phyloP scores from a whole-genome alignment of 2,329 filamentous ascomycete genomes.

The Colletotrichum lupini region DNA sequence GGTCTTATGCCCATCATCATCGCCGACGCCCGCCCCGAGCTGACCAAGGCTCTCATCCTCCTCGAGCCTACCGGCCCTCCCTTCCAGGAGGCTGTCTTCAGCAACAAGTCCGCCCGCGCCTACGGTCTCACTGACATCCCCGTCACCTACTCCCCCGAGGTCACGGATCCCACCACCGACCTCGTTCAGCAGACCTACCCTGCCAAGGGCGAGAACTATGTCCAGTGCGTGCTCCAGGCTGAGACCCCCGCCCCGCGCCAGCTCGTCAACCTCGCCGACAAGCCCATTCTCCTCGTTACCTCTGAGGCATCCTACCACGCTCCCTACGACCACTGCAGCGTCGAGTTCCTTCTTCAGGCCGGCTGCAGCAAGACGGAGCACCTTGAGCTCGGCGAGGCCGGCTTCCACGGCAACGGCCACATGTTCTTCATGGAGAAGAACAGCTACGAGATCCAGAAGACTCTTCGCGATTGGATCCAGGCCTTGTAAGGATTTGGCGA shows the following conservation, averaged over 20 bases:
- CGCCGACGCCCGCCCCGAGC: slow-evolving; percentile 52
- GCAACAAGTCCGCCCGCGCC: slow-evolving; percentile 44
- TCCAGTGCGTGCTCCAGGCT: slow-evolving; percentile 49
- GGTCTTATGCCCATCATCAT: slow-evolving; percentile 54
- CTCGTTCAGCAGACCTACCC: slow-evolving; percentile 45
- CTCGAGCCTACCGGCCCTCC: slow-evolving; percentile 61
- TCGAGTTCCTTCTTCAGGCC: slow-evolving; percentile 54
- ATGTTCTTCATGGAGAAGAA: slow-evolving; percentile 62
- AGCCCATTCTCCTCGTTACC: slow-evolving; percentile 53
- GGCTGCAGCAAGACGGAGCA: slow-evolving; percentile 48
- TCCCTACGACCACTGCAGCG: slow-evolving; percentile 57
- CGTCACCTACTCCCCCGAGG: slow-evolving; percentile 57
- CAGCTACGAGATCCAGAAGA: slow-evolving; percentile 49
- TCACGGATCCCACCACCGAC: slow-evolving; percentile 48
- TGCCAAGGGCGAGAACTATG: slow-evolving; percentile 37
- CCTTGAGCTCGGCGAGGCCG: slow-evolving; percentile 49
- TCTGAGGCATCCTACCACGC: slow-evolving; percentile 57
- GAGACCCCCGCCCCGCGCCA: slow-evolving; percentile 46
- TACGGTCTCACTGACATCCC: slow-evolving; percentile 63
- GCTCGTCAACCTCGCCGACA: slow-evolving; percentile 47
- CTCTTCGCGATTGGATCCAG: slow-evolving; percentile 40
- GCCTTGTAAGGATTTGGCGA: slow-evolving; percentile 4
- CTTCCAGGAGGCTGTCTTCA: slow-evolving; percentile 54
- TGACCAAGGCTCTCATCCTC: slow-evolving; percentile 53
- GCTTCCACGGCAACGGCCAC: slow-evolving; percentile 58